Evolutionary conservation across 345 rosid genomes (phyloP).

Genomic region (Cochlearia excelsa): DNA sequence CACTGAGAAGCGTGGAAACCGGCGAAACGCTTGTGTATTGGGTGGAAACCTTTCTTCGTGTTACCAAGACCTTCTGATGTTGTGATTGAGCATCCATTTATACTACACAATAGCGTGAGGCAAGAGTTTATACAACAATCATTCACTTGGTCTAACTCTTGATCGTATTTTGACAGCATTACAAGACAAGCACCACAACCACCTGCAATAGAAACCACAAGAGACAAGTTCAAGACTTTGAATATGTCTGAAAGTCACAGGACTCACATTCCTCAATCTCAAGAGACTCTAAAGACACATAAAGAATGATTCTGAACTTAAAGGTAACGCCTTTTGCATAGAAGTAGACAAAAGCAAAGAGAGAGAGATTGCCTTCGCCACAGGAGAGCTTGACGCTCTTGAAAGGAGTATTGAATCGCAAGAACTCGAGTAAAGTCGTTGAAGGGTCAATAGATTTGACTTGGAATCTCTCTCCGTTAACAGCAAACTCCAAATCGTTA

Average conservation of each 20-base stretch:
- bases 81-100: conserved; percentile 72
- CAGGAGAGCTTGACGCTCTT: conserved; percentile 85
- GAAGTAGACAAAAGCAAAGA: too few relatives aligned
- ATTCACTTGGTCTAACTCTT: conserved; percentile 50
- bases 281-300: too few relatives aligned
- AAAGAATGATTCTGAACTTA: too few relatives aligned
- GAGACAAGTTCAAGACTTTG: too few relatives aligned
- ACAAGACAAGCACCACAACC: conserved; percentile 94
- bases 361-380: conserved; percentile 54
- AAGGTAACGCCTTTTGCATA: too few relatives aligned
- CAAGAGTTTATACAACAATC: conserved; percentile 67
- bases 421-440: conserved; percentile 76
- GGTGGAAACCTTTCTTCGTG: conserved; percentile 71
- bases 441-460: conserved; percentile 54
- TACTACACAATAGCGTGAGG: conserved; percentile 75
- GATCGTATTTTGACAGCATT: conserved; percentile 63
- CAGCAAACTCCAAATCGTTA: conserved; percentile 56
- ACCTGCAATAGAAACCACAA: conserved; percentile 44
- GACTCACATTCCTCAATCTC: too few relatives aligned
- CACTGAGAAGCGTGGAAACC: conserved; percentile 95
- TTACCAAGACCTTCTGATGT: conserved; percentile 88
- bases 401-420: conserved; percentile 61
- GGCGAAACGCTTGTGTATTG: conserved; percentile 67
- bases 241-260: too few relatives aligned
- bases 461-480: conserved; percentile 70